These are phyloP conservation scores for Hemileia vastatrix DNA, from an alignment of 1,284 basidiomycete genomes.

Conservation along the genomic window DNA sequence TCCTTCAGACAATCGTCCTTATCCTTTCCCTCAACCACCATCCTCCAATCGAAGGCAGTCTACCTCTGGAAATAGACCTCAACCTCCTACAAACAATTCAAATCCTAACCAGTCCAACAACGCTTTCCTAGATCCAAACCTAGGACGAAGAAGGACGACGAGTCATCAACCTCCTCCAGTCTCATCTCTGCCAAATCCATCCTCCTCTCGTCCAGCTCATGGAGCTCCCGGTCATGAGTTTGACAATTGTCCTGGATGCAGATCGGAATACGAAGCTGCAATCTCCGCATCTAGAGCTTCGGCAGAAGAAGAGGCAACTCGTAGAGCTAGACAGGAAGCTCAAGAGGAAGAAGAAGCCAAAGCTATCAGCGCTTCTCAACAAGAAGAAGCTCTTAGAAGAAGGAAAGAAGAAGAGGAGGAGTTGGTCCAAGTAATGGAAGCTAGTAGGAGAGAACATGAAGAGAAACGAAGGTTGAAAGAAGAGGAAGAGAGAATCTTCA, in stretches of 20 bases:
- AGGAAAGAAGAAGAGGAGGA: conserved; percentile 27
- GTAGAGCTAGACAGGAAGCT: conserved; percentile 10
- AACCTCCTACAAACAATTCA: too few relatives aligned
- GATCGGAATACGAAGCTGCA: conserved; percentile 28
- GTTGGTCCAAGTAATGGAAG: conserved; percentile 24
- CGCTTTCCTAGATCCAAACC: background rate
- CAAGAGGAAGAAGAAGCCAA: background rate
- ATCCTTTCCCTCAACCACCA: too few relatives aligned
- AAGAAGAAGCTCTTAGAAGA: conserved; percentile 18
- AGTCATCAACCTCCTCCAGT: background rate
- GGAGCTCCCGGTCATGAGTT: conserved; percentile 13
- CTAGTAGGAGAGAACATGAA: conserved; percentile 28
- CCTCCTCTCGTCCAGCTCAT: background rate
- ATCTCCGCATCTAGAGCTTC: conserved; percentile 28
- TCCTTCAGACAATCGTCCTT: too few relatives aligned
- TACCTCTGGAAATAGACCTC: too few relatives aligned
- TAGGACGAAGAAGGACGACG: background rate
- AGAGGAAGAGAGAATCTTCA: too few relatives aligned
- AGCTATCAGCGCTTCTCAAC: conserved; percentile 1
- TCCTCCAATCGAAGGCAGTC: too few relatives aligned
- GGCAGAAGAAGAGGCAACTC: conserved; percentile 24
- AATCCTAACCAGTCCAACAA: background rate
- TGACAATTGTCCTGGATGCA: conserved; percentile 30
- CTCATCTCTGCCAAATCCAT: background rate
- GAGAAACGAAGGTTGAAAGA: conserved; percentile 7